These are phyloP conservation scores for Coemansia sp. DNA, from an alignment of 192 early-diverging fungal species.

Conservation along the genomic window DNA sequence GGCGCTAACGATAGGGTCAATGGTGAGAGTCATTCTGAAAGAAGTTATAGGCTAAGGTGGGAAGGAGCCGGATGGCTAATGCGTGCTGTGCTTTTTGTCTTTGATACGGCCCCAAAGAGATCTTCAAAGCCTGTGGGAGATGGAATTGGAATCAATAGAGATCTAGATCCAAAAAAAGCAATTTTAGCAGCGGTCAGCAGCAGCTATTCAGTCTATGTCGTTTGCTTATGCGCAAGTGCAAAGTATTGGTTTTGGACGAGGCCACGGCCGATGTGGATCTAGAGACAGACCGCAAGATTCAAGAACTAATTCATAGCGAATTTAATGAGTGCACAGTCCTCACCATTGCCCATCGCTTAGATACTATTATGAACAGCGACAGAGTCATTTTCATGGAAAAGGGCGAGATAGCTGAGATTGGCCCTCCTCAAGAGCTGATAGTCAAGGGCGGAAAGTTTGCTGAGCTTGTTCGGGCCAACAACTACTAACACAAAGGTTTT, in stretches of 20 bases:
- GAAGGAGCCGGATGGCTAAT: background rate
- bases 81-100: background rate
- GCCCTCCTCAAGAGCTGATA: conserved; percentile 14
- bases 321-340: conserved; percentile 53
- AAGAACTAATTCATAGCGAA: conserved; percentile 41
- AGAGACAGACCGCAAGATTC: conserved; percentile 8
- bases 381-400: conserved; percentile 55
- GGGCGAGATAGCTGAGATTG: conserved; percentile 10
- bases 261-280: conserved; percentile 63
- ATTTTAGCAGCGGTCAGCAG: conserved; percentile 52
- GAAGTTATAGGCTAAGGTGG: background rate
- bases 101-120: background rate
- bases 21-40: background rate
- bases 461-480: background rate
- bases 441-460: conserved; percentile 16
- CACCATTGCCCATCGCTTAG: conserved; percentile 69
- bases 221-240: conserved; percentile 52
- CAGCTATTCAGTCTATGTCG: conserved; percentile 64
- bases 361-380: conserved; percentile 63
- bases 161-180: conserved; percentile 21
- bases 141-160: background rate
- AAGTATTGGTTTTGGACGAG: conserved; percentile 64
- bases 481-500: background rate
- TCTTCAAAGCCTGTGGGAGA: background rate
- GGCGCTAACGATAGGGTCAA: background rate